Conservation (phyloP, 208 protist genomes). For the Leishmania braziliensis region DNA sequence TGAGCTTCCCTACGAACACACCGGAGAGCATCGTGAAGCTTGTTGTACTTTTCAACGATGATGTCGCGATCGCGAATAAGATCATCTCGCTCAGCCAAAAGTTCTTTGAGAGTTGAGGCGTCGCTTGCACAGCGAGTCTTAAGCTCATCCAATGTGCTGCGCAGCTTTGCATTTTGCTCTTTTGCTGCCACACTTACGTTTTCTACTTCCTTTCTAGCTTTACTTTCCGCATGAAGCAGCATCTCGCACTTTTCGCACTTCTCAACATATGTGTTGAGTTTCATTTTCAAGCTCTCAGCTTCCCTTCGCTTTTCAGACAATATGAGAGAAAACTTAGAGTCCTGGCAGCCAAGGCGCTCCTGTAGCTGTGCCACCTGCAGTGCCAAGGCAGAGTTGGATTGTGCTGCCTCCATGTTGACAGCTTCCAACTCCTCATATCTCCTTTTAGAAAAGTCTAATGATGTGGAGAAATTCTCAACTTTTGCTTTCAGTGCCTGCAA, state of each 20-base stretch:
- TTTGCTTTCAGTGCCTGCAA: constrained; percentile 44
- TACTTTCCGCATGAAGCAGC: constrained; percentile 26
- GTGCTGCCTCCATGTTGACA: constrained; percentile 12
- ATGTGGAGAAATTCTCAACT: constrained; percentile 17
- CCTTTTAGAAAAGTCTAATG: constrained; percentile 16
- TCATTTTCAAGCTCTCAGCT: constrained; percentile 41
- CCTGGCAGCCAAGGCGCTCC: constrained; percentile 32
- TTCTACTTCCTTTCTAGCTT: constrained; percentile 41
- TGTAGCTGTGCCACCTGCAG: constrained; percentile 23
- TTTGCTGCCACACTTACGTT: constrained; percentile 18
- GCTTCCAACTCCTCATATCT: constrained; percentile 22
- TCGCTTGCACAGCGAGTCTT: constrained; percentile 66
- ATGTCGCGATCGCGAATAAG: constrained; percentile 65
- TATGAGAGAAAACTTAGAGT: constrained; percentile 41
- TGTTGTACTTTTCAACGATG: constrained; percentile 86
- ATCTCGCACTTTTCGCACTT: constrained; percentile 48
- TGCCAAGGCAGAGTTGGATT: constrained; percentile 7
- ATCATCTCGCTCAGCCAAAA: constrained; percentile 57
- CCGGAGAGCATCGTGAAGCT: constrained; percentile 74
- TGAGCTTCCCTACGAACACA: constrained; percentile 48
- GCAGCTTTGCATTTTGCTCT: constrained; percentile 43
- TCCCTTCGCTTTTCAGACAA: constrained; percentile 44
- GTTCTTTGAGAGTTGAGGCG: constrained; percentile 51
- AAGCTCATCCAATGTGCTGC: constrained; percentile 59
- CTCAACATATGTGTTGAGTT: constrained; percentile 62